Evolutionary conservation across 352 stramenopile species (phyloP).

Genomic region (Phytophthora idaei): DNA sequence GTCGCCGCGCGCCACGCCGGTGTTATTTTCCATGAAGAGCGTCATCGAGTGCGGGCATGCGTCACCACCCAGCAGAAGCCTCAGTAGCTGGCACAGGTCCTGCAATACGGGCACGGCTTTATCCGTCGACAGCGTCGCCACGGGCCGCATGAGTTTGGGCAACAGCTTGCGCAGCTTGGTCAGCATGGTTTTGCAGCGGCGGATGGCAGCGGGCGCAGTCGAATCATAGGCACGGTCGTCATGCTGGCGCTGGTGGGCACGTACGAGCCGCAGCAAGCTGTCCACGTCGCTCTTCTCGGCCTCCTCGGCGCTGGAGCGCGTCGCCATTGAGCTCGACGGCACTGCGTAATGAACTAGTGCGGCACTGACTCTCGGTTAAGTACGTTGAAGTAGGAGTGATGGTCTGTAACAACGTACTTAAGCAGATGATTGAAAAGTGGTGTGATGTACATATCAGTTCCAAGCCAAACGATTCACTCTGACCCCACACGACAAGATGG

Average conservation of each 20-base stretch:
- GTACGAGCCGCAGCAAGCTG: constrained; percentile 51
- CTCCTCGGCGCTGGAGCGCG: constrained; percentile 17
- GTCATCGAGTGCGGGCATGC: constrained; percentile 67
- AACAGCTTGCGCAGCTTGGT: constrained; percentile 72
- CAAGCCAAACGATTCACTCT: constrained; percentile 29
- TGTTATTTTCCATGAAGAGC: constrained; percentile 55
- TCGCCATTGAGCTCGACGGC: constrained; percentile 14
- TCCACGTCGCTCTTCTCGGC: constrained; percentile 59
- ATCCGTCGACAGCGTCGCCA: constrained; percentile 42
- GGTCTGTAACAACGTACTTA: constrained; percentile 27
- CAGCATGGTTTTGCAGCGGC: constrained; percentile 69
- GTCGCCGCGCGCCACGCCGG: neutral
- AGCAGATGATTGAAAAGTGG: neutral
- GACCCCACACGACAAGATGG: constrained; percentile 46
- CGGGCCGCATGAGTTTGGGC: constrained; percentile 66
- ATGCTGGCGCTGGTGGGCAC: constrained; percentile 54
- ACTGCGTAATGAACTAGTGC: constrained; percentile 8
- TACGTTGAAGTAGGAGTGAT: constrained; percentile 16
- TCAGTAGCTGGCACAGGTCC: constrained; percentile 63
- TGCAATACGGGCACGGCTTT: constrained; percentile 47
- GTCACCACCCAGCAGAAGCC: constrained; percentile 44
- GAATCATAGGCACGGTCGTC: constrained; percentile 50
- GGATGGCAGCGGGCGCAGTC: constrained; percentile 38
- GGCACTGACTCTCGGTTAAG: neutral
- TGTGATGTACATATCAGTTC: constrained; percentile 15